phyloP scores from a whole-genome alignment of 129 eudicot genomes.

The Artemisia tridentata region DNA sequence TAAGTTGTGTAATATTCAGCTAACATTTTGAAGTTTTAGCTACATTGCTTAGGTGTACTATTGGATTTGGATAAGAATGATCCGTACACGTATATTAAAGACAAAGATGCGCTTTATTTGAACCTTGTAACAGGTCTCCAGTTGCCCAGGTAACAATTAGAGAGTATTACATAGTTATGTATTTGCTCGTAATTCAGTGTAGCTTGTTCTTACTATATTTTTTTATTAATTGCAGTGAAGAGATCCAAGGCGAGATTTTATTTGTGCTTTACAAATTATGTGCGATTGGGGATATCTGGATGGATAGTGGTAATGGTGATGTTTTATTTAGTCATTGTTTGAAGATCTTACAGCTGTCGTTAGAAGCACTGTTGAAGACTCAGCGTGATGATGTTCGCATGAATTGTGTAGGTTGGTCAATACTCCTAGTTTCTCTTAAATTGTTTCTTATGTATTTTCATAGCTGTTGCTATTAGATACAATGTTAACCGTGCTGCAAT shows the following conservation, averaged over 20 bases:
- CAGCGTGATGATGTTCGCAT: constrained; percentile 89
- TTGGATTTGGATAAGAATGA: constrained; percentile 57
- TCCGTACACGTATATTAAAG: constrained; percentile 47
- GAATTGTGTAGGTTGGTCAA: constrained; percentile 78
- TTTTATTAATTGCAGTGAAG: constrained; percentile 53
- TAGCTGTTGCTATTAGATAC: constrained; percentile 1
- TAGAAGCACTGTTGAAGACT: constrained; percentile 82
- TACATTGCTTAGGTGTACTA: constrained; percentile 90
- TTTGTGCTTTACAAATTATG: constrained; percentile 72
- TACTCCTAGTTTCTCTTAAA: constrained; percentile 16
- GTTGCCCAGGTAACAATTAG: constrained; percentile 74
- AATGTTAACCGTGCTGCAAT: constrained; percentile 12
- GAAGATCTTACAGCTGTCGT: constrained; percentile 59
- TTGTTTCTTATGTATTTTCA: constrained; percentile 11
- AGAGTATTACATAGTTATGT: constrained; percentile 13
- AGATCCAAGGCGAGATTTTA: constrained; percentile 84
- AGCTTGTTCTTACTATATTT: constrained; percentile 15
- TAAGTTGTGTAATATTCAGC: constrained; percentile 17
- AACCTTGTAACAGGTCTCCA: constrained; percentile 87
- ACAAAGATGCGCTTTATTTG: constrained; percentile 57
- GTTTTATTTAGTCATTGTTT: constrained; percentile 46
- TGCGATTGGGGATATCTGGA: constrained; percentile 37
- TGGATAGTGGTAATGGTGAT: constrained; percentile 48
- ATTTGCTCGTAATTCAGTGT: constrained; percentile 8
- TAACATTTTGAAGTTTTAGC: constrained; percentile 41